Evolutionary conservation across 1,284 basidiomycete species (phyloP), one percentile per base, ranked within the genome.

Genomic region (Puccinia brachypodii): DNA sequence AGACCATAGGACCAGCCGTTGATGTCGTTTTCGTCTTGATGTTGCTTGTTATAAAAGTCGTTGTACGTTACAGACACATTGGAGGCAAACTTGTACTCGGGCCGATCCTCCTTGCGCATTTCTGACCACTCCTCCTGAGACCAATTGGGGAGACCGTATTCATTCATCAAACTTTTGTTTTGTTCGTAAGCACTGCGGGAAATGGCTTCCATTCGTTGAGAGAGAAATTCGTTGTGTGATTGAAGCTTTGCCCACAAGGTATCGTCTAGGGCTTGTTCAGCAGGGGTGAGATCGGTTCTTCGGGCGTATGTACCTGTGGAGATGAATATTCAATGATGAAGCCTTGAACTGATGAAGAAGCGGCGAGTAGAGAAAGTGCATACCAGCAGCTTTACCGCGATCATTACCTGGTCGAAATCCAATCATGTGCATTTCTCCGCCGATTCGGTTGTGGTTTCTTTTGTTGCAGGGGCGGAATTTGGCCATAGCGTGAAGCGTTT

Each of bases 21-120:
- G 66, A 69, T 69, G n/a, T 69, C 66, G 4, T 42, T 36, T 8
- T 69, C 9, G n/a, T 69, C 66, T 69, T 69, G 33, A 42, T 69
- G 66, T 40, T 6, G 16, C n/a, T 69, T 42, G n/a, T 69, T 69
- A n/a, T 42, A n/a, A 42, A 69, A 69, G 22, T 13, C n/a, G n/a
- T 69, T 44, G 36, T 69, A 44, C 6, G 66, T 44, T 40, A 69
- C 66, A 69, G 42, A 42, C 6, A 69, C 66, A 40, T 69, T 69
- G 11, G 66, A 69, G 11, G 60, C 60, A 69, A 69, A 69, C 14
- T 69, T 69, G 13, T 40, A 44, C 38, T 69, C 42, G 11, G 11
- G 13, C 28, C 28, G 11, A 69, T 69, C 38, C 8, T 42, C n/a
- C 38, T 62, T n/a, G 13, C 28, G 13, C 58, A 62, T 62, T 62